phyloP scores from a whole-genome alignment of 495 filamentous ascomycete genomes.

The Glarea lozoyensis region DNA sequence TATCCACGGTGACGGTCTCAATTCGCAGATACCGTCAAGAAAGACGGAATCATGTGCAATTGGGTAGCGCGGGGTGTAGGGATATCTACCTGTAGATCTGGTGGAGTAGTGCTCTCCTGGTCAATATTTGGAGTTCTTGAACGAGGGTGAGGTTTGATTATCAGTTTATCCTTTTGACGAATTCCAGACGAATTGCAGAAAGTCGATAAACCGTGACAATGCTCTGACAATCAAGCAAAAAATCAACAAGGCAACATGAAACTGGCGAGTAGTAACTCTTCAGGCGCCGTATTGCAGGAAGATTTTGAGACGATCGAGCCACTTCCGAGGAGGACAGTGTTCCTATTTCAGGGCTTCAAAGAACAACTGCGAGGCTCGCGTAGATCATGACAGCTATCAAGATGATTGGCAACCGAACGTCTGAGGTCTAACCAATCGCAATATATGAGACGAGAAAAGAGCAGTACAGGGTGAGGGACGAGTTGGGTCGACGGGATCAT shows the following conservation, averaged over 20 bases:
- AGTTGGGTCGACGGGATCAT: slow-evolving; percentile 19
- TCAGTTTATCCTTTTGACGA: slow-evolving; percentile 12
- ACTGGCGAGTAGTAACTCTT: slow-evolving; percentile 11
- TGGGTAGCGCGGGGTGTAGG: slow-evolving; percentile 7
- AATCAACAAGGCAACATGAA: slow-evolving; percentile 11
- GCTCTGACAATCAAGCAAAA: slow-evolving; percentile 12
- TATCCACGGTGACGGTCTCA: slow-evolving; percentile 73
- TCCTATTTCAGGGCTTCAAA: slow-evolving; percentile 22
- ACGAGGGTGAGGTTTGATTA: slow-evolving; percentile 10
- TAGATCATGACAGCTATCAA: slow-evolving; percentile 18
- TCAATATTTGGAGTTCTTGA: slow-evolving; percentile 7
- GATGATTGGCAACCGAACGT: slow-evolving; percentile 21
- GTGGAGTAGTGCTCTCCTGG: slow-evolving; percentile 10
- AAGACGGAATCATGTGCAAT: slow-evolving; percentile 23
- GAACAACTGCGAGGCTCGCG: slow-evolving; percentile 19
- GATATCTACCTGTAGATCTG: slow-evolving; percentile 9
- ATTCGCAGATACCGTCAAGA: slow-evolving; percentile 22
- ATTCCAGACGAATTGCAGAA: slow-evolving; percentile 9
- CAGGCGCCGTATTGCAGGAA: slow-evolving; percentile 12
- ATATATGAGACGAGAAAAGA: slow-evolving; percentile 20
- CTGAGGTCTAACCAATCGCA: slow-evolving; percentile 18
- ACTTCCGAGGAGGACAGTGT: slow-evolving; percentile 20
- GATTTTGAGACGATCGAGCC: slow-evolving; percentile 21
- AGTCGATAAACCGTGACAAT: slow-evolving; percentile 5
- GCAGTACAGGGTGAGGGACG: no score